phyloP scores from a whole-genome alignment of 805 yeast species.

The Candida khao-thaluensis region DNA sequence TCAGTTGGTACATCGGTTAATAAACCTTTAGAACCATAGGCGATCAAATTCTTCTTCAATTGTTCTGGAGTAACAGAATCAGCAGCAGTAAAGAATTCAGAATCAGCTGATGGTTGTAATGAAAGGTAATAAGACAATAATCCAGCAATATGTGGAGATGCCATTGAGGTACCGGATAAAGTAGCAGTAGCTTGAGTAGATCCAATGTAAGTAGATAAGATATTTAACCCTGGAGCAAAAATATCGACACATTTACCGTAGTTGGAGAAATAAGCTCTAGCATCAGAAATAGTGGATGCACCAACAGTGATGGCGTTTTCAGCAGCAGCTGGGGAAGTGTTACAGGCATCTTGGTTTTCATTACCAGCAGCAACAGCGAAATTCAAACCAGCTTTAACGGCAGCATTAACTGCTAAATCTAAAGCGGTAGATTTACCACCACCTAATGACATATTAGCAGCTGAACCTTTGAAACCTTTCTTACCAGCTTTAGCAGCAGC shows the following conservation, averaged over 20 bases:
- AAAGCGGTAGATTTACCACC: conserved; percentile 89
- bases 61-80: conserved; percentile 65
- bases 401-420: conserved; percentile 86
- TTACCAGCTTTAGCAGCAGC: conserved; percentile 49
- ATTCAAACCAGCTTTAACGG: conserved; percentile 82
- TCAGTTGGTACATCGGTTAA: conserved; percentile 65
- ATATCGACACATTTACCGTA: conserved; percentile 95
- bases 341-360: conserved; percentile 90
- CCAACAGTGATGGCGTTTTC: conserved; percentile 88
- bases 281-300: conserved; percentile 85
- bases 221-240: conserved; percentile 93
- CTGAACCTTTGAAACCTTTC: conserved; percentile 77
- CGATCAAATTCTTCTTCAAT: conserved; percentile 72
- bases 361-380: conserved; percentile 98
- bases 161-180: conserved; percentile 96
- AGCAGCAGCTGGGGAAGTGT: conserved; percentile 87
- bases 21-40: conserved; percentile 60
- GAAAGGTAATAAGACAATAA: conserved; percentile 85
- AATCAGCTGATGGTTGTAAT: conserved; percentile 71
- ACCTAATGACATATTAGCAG: conserved; percentile 92
- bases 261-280: conserved; percentile 93
- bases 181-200: conserved; percentile 74
- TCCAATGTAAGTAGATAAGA: conserved; percentile 81
- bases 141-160: conserved; percentile 95
- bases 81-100: conserved; percentile 58